Percentiles rank a stretch among this genome's conserved stretches.
Evolutionary conservation across 768 basidiomycete genomes (phyloP).

Genomic region (Termitomyces sp.): DNA sequence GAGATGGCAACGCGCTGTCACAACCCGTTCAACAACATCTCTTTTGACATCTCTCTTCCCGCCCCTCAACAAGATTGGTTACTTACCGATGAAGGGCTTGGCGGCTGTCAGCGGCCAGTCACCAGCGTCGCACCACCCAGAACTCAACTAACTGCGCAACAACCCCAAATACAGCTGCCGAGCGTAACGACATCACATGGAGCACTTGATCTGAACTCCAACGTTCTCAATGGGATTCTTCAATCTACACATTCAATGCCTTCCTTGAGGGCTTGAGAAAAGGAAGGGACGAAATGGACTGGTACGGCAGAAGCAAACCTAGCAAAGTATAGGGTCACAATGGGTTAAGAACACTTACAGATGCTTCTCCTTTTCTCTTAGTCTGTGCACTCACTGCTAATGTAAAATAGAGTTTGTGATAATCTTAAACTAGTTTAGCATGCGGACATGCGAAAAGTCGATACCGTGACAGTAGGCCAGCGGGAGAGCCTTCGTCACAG

Average conservation of each 20-base stretch:
- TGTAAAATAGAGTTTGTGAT: background rate
- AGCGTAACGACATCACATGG: background rate
- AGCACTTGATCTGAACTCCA: background rate
- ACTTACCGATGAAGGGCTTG: background rate
- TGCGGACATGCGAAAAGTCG: background rate
- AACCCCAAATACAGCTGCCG: background rate
- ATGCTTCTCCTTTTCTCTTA: background rate
- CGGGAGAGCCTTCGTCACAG: no score
- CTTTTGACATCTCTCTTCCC: background rate
- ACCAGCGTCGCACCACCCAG: background rate
- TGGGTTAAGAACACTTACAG: background rate
- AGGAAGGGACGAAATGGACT: no score
- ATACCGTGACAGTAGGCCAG: no score
- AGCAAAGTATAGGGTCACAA: background rate
- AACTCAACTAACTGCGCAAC: background rate
- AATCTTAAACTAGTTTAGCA: background rate
- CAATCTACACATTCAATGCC: background rate
- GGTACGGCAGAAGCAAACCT: background rate
- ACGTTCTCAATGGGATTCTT: background rate
- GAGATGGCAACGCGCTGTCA: background rate
- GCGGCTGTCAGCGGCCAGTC: background rate
- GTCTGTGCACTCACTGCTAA: background rate
- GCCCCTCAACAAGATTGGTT: background rate
- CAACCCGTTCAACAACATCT: background rate
- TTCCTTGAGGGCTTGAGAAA: no score